These are phyloP conservation scores for Colletotrichum paranaense DNA, from an alignment of 2,329 filamentous ascomycete genomes.

Conservation along the genomic window DNA sequence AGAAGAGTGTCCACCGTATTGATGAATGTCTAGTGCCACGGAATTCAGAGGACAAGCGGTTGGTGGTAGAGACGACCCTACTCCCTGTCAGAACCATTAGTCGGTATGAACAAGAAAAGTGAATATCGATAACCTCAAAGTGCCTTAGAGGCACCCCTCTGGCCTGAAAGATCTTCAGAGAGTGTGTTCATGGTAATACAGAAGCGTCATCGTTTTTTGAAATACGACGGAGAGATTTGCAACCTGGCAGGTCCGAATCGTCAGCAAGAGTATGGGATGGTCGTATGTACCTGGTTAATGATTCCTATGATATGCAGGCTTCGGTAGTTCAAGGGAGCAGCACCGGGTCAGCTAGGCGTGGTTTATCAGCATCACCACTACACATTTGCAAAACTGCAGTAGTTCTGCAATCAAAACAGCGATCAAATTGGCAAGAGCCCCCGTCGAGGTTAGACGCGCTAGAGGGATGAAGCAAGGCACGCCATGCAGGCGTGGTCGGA, in stretches of 20 bases:
- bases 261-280: background rate
- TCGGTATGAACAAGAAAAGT: background rate
- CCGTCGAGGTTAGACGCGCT: constrained; percentile 21
- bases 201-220: constrained; percentile 14
- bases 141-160: background rate
- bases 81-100: background rate
- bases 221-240: background rate
- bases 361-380: constrained; percentile 14
- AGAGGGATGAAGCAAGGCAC: constrained; percentile 28
- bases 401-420: background rate
- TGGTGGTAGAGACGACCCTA: background rate
- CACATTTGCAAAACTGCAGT: constrained; percentile 1
- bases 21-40: constrained; percentile 2
- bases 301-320: constrained; percentile 25
- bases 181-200: constrained; percentile 1
- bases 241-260: background rate
- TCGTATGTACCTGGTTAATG: constrained; percentile 5
- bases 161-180: background rate
- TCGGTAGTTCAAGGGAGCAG: constrained; percentile 30
- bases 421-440: background rate
- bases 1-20: constrained; percentile 25
- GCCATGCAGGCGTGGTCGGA: constrained; percentile 33
- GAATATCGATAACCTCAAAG: background rate
- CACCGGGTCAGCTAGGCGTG: constrained; percentile 6
- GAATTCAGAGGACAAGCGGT: background rate